These are phyloP conservation scores for Straminergon stramineum DNA, from an alignment of 225 moss, liverwort and hornwort genomes.

Conservation along the genomic window DNA sequence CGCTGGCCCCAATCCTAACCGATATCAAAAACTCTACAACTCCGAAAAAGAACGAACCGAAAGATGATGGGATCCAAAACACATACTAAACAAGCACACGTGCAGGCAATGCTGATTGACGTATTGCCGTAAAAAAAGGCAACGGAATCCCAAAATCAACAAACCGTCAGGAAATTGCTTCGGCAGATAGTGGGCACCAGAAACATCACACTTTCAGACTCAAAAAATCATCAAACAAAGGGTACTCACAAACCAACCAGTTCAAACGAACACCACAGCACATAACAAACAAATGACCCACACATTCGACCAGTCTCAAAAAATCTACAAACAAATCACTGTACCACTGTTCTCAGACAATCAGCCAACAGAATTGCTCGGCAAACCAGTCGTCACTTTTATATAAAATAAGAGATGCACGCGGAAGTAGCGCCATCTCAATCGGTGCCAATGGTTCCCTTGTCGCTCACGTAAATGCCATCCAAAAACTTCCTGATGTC, in stretches of 20 bases:
- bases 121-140: neutral
- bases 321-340: neutral
- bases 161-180: neutral
- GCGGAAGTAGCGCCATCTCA: neutral
- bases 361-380: neutral
- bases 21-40: too few species aligned
- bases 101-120: neutral
- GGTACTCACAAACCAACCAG: neutral
- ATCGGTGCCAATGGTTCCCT: conserved; percentile 49
- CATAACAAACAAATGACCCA: too few species aligned
- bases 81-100: neutral
- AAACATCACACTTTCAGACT: neutral
- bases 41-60: neutral
- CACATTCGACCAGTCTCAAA: neutral
- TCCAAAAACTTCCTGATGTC: conserved; percentile 69
- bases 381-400: neutral
- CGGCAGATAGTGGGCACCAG: neutral
- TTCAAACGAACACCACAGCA: neutral
- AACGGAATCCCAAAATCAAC: neutral
- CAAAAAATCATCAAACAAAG: neutral
- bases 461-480: conserved; percentile 64
- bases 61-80: neutral
- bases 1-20: neutral
- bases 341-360: neutral
- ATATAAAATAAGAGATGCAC: neutral